These are phyloP conservation scores for Bimuria novae-zelandiae DNA, from an alignment of 2,329 filamentous ascomycete genomes.

Conservation along the genomic window DNA sequence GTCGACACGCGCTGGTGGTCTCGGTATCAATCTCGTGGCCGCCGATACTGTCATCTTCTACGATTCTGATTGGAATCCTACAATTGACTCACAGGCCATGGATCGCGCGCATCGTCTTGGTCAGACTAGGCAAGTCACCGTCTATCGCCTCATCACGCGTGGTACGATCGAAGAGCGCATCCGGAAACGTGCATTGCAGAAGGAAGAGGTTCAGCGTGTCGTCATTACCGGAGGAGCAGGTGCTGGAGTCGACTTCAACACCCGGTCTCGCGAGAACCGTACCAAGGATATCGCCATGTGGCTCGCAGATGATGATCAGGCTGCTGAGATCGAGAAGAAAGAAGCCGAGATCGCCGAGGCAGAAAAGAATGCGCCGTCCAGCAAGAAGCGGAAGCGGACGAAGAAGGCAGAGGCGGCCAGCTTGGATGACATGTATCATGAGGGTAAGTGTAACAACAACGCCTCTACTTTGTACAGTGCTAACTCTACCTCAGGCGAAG, in stretches of 20 bases:
- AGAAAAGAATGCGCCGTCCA: conserved; percentile 55
- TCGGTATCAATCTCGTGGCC: conserved; percentile 95
- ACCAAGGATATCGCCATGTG: conserved; percentile 99
- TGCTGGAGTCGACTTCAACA: conserved; percentile 94
- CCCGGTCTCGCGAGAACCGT: conserved; percentile 84
- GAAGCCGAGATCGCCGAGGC: conserved; percentile 80
- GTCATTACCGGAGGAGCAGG: conserved; percentile 87
- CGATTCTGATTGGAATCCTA: conserved; percentile 99
- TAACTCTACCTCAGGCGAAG: conserved; percentile 71
- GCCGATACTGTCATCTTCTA: conserved; percentile 99
- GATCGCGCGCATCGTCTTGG: conserved; percentile 97
- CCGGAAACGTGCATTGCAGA: conserved; percentile 92
- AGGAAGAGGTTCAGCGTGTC: conserved; percentile 97
- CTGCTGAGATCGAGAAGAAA: conserved; percentile 88
- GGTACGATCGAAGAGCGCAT: conserved; percentile 98
- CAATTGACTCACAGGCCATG: conserved; percentile 98
- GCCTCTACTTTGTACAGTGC: neutral
- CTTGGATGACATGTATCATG: conserved; percentile 98
- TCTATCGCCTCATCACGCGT: conserved; percentile 95
- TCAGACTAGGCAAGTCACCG: conserved; percentile 92
- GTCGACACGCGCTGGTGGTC: conserved; percentile 92
- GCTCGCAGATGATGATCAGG: conserved; percentile 96
- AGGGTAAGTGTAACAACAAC: conserved; percentile 70
- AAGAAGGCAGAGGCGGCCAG: conserved; percentile 62
- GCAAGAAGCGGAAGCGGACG: conserved; percentile 63